These are phyloP conservation scores for Ricinus communis DNA, from an alignment of 345 rosid species.

Conservation along the genomic window DNA sequence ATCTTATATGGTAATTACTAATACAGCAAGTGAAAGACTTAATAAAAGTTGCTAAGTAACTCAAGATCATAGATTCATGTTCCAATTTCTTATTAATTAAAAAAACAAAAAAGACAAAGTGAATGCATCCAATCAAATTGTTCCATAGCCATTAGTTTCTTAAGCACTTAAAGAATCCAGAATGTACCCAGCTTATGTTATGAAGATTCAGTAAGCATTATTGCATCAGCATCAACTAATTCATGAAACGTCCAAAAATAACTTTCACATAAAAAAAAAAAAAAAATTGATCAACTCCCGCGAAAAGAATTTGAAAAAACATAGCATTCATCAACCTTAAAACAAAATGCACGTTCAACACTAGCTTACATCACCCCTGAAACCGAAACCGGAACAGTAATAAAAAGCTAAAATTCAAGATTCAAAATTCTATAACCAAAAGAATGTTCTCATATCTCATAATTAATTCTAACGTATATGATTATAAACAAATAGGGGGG, in stretches of 20 bases:
- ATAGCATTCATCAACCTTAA: not conserved
- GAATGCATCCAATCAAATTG: too few relatives aligned
- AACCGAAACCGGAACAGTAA: not conserved
- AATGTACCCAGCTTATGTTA: not conserved
- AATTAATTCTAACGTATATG: not conserved
- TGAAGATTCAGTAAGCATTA: slow-evolving; percentile 17
- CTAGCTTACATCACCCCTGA: not conserved
- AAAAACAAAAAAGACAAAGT: too few relatives aligned
- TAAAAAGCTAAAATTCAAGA: too few relatives aligned
- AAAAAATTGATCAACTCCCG: not conserved
- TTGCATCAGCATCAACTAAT: slow-evolving; percentile 20
- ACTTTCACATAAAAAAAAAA: not conserved
- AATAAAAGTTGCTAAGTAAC: too few relatives aligned
- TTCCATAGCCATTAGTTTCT: too few relatives aligned
- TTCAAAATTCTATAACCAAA: not conserved
- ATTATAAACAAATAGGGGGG: not conserved
- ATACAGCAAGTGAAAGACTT: too few relatives aligned
- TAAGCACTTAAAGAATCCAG: slow-evolving; percentile 12
- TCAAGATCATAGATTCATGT: too few relatives aligned
- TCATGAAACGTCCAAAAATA: slow-evolving; percentile 17
- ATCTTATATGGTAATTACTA: too few relatives aligned
- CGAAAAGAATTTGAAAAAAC: not conserved
- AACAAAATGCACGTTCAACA: not conserved
- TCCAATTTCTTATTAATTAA: too few relatives aligned
- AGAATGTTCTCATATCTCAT: not conserved